Base-by-base conservation (phyloP, 352 stramenopile species). In the Blastocystis sp. region DNA sequence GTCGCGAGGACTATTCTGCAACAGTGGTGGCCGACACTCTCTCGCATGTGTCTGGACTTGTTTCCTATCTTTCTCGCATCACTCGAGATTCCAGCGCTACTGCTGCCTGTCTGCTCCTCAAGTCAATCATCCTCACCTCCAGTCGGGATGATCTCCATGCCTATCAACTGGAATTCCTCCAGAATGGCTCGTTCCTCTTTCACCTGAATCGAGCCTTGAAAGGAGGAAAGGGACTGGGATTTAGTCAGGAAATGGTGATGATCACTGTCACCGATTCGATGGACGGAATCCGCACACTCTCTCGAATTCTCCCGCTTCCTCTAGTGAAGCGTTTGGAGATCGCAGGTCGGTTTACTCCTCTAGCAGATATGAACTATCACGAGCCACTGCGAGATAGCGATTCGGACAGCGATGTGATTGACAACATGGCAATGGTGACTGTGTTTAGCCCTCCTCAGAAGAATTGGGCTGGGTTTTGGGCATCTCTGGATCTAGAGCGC, bases 401-500 rank as follows among this genome's bases (percentile, higher is more conserved):
- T 3, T 7, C 11, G 43, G 70, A 81, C 45, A 43, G 30, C 0
- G 20, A 26, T 30, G 7, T 62, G 8, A 2, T n/a, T 4, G 70
- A 81, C 4, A 63, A 62, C 26, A 81, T 81, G 70, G 70, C 70
- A n/a, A 7, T 81, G 41, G 20, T 20, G 7, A 43, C 43, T 8
- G 70, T 64, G 20, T 64, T 81, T 16, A 13, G 11, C 30, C 18
- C 41, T 1, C 16, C 18, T 0, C 47, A 41, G 16, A 53, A 30
- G 45, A 81, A 81, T 24, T 81, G 70, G 70, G 3, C 24, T 2
- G 55, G 70, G 24, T 81, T 81, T 53, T 81, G 70, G 70, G 2
- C 7, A 3, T 24, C 45, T 16, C 70, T 81, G 6, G 47, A 39
- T 0, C 16, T 30, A 6, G 43, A 62, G 41, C 45, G 45, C 18